Conservation (phyloP, 2,329 filamentous ascomycete species). For the Dactylonectria estremocensis region DNA sequence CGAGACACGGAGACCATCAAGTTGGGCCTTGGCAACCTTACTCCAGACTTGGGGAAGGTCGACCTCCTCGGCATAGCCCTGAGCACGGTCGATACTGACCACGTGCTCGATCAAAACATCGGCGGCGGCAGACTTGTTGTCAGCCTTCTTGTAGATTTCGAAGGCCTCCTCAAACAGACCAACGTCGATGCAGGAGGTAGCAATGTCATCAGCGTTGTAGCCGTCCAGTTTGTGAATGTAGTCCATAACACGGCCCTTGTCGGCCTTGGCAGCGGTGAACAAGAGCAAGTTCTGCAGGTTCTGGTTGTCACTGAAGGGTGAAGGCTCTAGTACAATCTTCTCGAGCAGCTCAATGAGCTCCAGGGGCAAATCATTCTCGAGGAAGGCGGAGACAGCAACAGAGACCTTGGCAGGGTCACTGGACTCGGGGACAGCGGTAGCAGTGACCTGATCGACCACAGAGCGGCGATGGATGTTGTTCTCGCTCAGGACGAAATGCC, state of each 20-base stretch:
- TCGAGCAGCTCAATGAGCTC: conserved; percentile 98
- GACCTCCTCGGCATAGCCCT: conserved; percentile 94
- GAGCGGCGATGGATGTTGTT: conserved; percentile 97
- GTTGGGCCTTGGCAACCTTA: conserved; percentile 96
- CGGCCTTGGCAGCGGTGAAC: conserved; percentile 96
- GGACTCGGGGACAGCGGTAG: conserved; percentile 93
- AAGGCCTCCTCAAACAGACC: conserved; percentile 97
- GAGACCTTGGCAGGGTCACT: conserved; percentile 96
- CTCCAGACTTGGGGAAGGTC: conserved; percentile 98
- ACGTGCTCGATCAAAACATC: conserved; percentile 96
- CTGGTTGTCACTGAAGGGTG: conserved; percentile 96
- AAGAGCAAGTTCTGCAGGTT: conserved; percentile 97
- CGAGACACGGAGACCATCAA: conserved; percentile 92
- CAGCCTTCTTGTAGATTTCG: conserved; percentile 98
- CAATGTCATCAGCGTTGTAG: conserved; percentile 94
- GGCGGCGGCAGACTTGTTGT: conserved; percentile 88
- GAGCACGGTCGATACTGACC: conserved; percentile 97
- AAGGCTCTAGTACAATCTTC: conserved; percentile 99
- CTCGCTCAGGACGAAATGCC: conserved; percentile 93
- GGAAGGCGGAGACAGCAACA: conserved; percentile 92
- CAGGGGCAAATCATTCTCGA: conserved; percentile 89
- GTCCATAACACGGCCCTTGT: conserved; percentile 94
- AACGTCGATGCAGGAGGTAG: conserved; percentile 92
- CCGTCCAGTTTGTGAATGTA: conserved; percentile 94
- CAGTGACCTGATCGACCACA: conserved; percentile 95